Evolutionary conservation across 441 rosid genomes (phyloP), one percentile per base, ranked within the genome.

Genomic region (Erodium chrysanthum): DNA sequence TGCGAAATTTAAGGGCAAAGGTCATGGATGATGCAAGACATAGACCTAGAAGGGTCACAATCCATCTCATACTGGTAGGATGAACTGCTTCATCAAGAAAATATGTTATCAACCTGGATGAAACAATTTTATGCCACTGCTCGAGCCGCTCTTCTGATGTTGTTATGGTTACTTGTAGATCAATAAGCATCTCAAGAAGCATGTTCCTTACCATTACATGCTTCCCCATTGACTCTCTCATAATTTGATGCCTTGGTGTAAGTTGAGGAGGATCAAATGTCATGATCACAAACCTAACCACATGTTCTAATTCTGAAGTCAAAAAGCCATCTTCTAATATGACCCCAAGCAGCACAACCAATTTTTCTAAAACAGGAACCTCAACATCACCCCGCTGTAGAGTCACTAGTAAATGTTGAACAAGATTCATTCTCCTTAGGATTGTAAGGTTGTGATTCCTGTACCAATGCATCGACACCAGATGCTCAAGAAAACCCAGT

Each of bases 11-110:
- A 22, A 92, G 92, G 22, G 94, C 83, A 85, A 96, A 96, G 70
- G 97, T 96, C 59, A 92, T 85, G 74, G 99, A 96, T 77, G 97
- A 88, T 73, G 93, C 84, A 71, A 96, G 91, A 79, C 92, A 91
- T 66, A 87, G 96, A 65, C 99, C 98, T 59, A 96, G 98, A 74
- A 96, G 96, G 71, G 99, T 96, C 96, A 92, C 89, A 82, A 96
- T 89, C 99, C 99, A 91, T 84, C 99, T 91, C 98, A 96, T 96
- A 69, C 97, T 91, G 17, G 98, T 96, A 76, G 99, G 98, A 85
- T 96, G 99, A 66, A 86, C 98, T 83, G 98, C 96, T 86, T 91
- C 99, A 79, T 96, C 99, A 62, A 96, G 96, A 75, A 96, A 96
- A 84, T 91, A 96, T 64, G 96, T 87, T 56, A 96, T 85, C 86